Evolutionary conservation across 2,329 filamentous ascomycete genomes (phyloP), one percentile per base, ranked within the genome.

Genomic region (Sclerotinia sclerotiorum): DNA sequence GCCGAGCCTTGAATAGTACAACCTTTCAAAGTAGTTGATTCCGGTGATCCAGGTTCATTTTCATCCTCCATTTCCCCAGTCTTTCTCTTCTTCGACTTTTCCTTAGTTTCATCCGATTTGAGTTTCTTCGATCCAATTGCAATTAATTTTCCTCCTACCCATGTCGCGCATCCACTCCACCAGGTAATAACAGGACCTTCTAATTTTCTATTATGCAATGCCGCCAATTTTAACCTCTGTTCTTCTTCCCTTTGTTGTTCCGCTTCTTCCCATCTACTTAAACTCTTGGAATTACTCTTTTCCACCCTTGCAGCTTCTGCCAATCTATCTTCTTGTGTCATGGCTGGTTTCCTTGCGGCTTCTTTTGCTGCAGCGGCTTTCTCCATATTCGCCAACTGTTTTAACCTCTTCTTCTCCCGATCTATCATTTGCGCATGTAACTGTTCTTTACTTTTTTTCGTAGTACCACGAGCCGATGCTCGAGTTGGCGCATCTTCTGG

Each of bases 231-330:
- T 52, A 89, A 90, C 72, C 88, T 86, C 70, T 94, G 86, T 76
- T 97, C 91, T 74, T 94, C 92, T 73, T 94, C 91, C 69, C 94
- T 88, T 77, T 90, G 88, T 80, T 93, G 93, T 80, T 99, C 95
- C 8, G 93, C 92, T 78, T 93, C 90, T 79, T 98, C 94, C 94
- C 94, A 98, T 68, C 92, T 86, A 76, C 94, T 97, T 76, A 97
- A 81, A 79, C 90, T 98, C 83, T 92, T 96, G 73, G 90, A 87
- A 79, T 99, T 97, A 74, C 89, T 84, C 79, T 90, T 90, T 79
- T 98, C 95, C 8, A 96, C 89, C 65, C 89, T 82, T 24, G 90
- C 92, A 1, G 94, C 94, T 79, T 97, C 92, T 39, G 87, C 89
- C 39, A 97, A 83, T 49, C 93, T 87, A 78, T 98, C 90, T 56